Percentiles rank a stretch among this genome's conserved stretches.
These are phyloP conservation scores for Phytophthora tubulina DNA, from an alignment of 352 stramenopile genomes.

Conservation along the genomic window DNA sequence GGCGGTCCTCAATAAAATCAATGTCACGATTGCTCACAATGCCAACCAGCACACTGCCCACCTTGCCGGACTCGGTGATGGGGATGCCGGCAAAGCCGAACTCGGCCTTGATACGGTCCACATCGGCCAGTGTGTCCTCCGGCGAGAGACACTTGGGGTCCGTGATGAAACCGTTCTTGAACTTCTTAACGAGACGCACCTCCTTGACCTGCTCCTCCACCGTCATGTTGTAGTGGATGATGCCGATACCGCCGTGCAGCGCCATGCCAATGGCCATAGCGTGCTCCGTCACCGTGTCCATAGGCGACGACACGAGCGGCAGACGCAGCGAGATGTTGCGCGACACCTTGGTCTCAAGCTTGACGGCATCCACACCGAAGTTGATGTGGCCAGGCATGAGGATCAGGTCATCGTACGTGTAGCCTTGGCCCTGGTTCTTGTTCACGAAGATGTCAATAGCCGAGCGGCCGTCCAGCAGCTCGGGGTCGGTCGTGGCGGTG, in stretches of 20 bases:
- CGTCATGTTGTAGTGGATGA: conserved; percentile 99
- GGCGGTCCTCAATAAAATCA: conserved; percentile 97
- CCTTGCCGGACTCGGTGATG: conserved; percentile 98
- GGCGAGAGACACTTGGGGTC: conserved; percentile 97
- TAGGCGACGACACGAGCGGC: conserved; percentile 98
- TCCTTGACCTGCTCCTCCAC: conserved; percentile 97
- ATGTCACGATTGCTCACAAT: conserved; percentile 99
- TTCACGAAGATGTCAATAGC: conserved; percentile 87
- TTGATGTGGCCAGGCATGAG: conserved; percentile 84
- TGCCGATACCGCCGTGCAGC: conserved; percentile 98
- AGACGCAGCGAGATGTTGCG: conserved; percentile 96
- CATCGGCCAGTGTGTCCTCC: conserved; percentile 95
- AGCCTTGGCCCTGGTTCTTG: conserved; percentile 88
- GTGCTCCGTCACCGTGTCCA: conserved; percentile 99
- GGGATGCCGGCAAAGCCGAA: conserved; percentile 99
- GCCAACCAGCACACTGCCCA: conserved; percentile 97
- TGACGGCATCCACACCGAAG: conserved; percentile 83
- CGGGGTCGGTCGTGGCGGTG: conserved; percentile 51
- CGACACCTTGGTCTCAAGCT: conserved; percentile 95
- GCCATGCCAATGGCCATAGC: conserved; percentile 99
- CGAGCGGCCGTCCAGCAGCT: conserved; percentile 79
- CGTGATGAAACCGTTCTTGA: conserved; percentile 99
- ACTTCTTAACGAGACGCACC: conserved; percentile 97
- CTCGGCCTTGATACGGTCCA: conserved; percentile 95
- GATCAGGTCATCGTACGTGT: conserved; percentile 87